phyloP scores from a whole-genome alignment of 2,329 filamentous ascomycete species.

The Hypoxylon sp. region DNA sequence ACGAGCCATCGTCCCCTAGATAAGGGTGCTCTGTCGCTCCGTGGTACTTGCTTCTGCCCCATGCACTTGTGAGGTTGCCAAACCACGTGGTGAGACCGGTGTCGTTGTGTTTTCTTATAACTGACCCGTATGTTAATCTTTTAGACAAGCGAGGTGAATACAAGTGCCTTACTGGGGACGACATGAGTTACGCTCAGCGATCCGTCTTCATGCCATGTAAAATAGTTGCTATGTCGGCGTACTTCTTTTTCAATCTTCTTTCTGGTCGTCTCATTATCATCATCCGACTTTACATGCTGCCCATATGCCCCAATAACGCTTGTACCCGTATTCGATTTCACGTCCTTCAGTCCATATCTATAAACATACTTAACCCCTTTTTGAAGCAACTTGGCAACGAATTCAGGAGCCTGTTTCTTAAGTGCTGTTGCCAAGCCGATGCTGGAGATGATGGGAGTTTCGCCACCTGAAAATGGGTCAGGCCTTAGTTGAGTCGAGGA shows the following conservation, averaged over 20 bases:
- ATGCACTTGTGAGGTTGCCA: conserved; percentile 56
- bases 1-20: conserved; percentile 54
- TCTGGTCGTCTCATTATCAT: conserved; percentile 47
- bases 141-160: too few relatives aligned
- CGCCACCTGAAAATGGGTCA: conserved; percentile 50
- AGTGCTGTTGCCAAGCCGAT: conserved; percentile 52
- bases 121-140: conserved; percentile 34
- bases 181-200: conserved; percentile 56
- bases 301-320: conserved; percentile 55
- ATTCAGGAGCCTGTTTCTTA: conserved; percentile 50
- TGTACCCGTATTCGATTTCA: conserved; percentile 54
- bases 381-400: conserved; percentile 49
- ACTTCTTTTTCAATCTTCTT: conserved; percentile 55
- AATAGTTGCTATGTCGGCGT: conserved; percentile 54
- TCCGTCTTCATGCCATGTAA: conserved; percentile 56
- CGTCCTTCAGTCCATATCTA: conserved; percentile 48
- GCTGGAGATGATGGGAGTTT: conserved; percentile 55
- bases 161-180: conserved; percentile 49
- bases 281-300: conserved; percentile 48
- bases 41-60: conserved; percentile 55
- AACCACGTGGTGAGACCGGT: conserved; percentile 53
- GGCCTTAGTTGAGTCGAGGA: neutral
- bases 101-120: conserved; percentile 51
- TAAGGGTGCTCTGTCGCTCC: conserved; percentile 54
- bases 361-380: conserved; percentile 55